Evolutionary conservation across 768 basidiomycete species (phyloP), one percentile per base, ranked within the genome.

Genomic region (Myochromella boudieri): DNA sequence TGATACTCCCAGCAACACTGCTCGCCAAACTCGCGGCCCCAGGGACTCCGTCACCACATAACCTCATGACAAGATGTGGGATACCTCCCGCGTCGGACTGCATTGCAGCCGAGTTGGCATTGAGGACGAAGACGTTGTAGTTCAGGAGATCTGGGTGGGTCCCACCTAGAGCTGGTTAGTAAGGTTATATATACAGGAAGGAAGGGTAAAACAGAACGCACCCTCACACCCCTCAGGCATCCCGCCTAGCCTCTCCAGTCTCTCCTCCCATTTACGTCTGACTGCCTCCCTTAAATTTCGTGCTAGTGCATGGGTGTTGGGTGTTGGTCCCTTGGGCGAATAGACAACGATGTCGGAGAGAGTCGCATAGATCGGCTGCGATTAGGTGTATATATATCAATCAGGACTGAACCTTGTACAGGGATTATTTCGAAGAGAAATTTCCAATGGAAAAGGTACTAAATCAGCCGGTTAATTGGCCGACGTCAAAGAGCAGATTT

Each of bases 331-430:
- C 31, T 67, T 76, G 6, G 89, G 89, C 11, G 89, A 91, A 66
- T 94, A 95, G 21, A 95, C 70, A 52, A 94, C 84, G 28, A 95
- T 82, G 57, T 95, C 93, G 36, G 90, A 91, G n/a, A 95, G 72
- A 6, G 90, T 86, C 1, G 86, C 84, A 56, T 90, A 91, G 47
- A 94, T 87, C 34, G 88, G 82, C 90, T 91, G 36, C 37, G 25
- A 38, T 32, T 21, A 37, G n/a, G n/a, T n/a, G n/a, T n/a, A n/a
- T n/a, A n/a, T n/a, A n/a, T n/a, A n/a, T n/a, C n/a, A n/a, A n/a
- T n/a, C n/a, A n/a, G n/a, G n/a, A n/a, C n/a, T n/a, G n/a, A n/a
- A n/a, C n/a, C n/a, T n/a, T n/a, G n/a, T n/a, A n/a, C n/a, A n/a
- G n/a, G n/a, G n/a, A n/a, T n/a, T n/a, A n/a, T n/a, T n/a, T n/a